A percentile compares a stretch with the other conserved stretches of the same genome.
Evolutionary conservation across 2,329 filamentous ascomycete genomes (phyloP).

Genomic region (Colletotrichum trifolii): DNA sequence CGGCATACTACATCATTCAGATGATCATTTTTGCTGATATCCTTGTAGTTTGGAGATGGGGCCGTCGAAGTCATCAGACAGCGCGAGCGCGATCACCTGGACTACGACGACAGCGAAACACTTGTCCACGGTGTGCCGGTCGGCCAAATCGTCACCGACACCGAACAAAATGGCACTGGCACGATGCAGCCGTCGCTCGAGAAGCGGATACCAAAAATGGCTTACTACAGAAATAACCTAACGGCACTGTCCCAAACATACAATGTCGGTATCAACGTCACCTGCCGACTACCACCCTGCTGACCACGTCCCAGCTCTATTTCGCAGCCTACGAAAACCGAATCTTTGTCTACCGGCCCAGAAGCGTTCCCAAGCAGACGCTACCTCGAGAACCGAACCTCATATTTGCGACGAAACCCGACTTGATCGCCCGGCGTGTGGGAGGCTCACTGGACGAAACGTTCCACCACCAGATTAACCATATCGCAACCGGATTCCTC

Average conservation of each 20-base stretch:
- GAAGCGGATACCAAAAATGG: slow-evolving; percentile 41
- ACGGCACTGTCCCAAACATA: slow-evolving; percentile 67
- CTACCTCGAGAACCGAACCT: slow-evolving; percentile 61
- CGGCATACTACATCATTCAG: not conserved
- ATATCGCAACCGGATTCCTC: slow-evolving; percentile 74
- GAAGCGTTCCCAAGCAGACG: slow-evolving; percentile 57
- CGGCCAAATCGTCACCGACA: slow-evolving; percentile 27
- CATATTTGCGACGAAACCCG: slow-evolving; percentile 58
- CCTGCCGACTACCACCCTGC: not conserved
- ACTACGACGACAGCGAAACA: slow-evolving; percentile 33
- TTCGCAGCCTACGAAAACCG: slow-evolving; percentile 67
- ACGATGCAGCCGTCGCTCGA: slow-evolving; percentile 21
- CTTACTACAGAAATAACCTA: slow-evolving; percentile 63
- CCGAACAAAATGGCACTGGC: not conserved
- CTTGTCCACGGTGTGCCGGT: slow-evolving; percentile 29
- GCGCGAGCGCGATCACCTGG: slow-evolving; percentile 46
- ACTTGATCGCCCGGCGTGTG: slow-evolving; percentile 51
- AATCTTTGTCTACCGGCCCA: slow-evolving; percentile 68
- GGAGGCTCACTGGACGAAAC: slow-evolving; percentile 63
- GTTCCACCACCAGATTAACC: slow-evolving; percentile 73
- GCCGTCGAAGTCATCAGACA: slow-evolving; percentile 48
- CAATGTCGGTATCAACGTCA: slow-evolving; percentile 54
- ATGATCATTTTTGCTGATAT: slow-evolving; percentile 3
- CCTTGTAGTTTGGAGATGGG: slow-evolving; percentile 49
- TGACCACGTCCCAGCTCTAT: slow-evolving; percentile 59